Evolutionary conservation across 371 early-diverging fungal genomes (phyloP).

Genomic region (Globomyces sp.): DNA sequence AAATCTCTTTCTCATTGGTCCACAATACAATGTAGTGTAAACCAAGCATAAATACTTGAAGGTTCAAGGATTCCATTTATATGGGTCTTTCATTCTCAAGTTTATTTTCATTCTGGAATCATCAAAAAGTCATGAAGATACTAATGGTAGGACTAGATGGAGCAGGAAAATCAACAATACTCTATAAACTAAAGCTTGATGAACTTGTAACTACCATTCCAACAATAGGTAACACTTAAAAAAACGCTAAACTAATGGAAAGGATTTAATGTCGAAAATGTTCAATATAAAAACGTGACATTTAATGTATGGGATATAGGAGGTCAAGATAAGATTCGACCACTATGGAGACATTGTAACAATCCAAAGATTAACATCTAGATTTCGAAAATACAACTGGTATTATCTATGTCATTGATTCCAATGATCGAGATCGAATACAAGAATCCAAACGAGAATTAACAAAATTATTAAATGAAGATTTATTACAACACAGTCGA

Average conservation of each 20-base stretch:
- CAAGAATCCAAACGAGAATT: constrained; percentile 56
- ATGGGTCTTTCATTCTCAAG: constrained; percentile 60
- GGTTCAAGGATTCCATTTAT: not conserved
- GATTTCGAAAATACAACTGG: constrained; percentile 58
- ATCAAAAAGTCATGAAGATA: constrained; percentile 57
- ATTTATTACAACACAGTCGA: constrained; percentile 51
- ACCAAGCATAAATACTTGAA: no score
- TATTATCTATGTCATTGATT: constrained; percentile 72
- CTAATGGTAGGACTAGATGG: constrained; percentile 73
- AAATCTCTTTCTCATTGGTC: no score
- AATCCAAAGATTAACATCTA: constrained; percentile 14
- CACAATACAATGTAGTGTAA: no score
- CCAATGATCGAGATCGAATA: constrained; percentile 60
- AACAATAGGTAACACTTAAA: constrained; percentile 68
- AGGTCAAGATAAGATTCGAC: constrained; percentile 95
- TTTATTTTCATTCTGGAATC: constrained; percentile 48
- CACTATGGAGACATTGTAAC: constrained; percentile 82
- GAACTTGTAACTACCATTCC: constrained; percentile 99
- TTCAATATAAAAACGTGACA: constrained; percentile 94
- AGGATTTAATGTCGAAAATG: constrained; percentile 98
- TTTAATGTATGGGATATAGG: constrained; percentile 99
- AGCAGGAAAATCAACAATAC: constrained; percentile 73
- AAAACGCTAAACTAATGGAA: constrained; percentile 16
- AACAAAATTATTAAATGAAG: constrained; percentile 51
- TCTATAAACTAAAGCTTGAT: constrained; percentile 87